Evolutionary conservation across 202 grass and related monocot genomes (phyloP), one percentile per base, ranked within the genome.

Genomic region (Alloteropsis angusta): DNA sequence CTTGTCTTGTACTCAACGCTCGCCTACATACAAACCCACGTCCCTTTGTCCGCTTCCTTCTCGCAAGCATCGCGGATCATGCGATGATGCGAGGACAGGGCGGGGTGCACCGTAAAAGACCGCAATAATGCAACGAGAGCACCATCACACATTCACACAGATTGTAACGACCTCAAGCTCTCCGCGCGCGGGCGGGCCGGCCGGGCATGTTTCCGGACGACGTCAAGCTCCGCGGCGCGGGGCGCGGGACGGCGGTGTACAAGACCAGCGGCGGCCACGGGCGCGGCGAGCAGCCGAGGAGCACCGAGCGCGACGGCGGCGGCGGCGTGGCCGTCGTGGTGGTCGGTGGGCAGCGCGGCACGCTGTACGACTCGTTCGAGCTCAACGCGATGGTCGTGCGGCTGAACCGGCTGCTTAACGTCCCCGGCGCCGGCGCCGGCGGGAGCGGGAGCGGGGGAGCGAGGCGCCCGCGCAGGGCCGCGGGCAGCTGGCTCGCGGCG

Each of bases 361-460:
- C 76, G 34, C 79, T 93, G 75, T 90, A 87, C 62, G 85, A 93
- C 84, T 90, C 91, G 49, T 90, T 87, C 63, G 87, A 90, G 85
- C 85, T 85, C 79, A 90, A 68, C 50, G 85, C 91, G 32, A 84
- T 90, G 82, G 79, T 80, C 2, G 48, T 37, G 63, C 87, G 76
- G 65, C 75, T 93, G 19, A 80, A 87, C 74, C 47, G 71, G 39
- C 32, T 85, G 48, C 58, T 88, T 64, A 69, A 69, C 55, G 59
- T 49, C 28, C 28, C 28, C 28, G 28, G 28, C 28, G 35, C 35
- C 22, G 71, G 67, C 35, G 65, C 14, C 56, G 16, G 75, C 35
- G 35, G 22, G 10, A 5, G 64, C 82, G 23, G 69, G 32, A 11
- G 13, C 3, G 44, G 16, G 16, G 71, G 11, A 3, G 28, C 66